Evolutionary conservation across 768 basidiomycete genomes (phyloP).

Genomic region (Russula sp.): DNA sequence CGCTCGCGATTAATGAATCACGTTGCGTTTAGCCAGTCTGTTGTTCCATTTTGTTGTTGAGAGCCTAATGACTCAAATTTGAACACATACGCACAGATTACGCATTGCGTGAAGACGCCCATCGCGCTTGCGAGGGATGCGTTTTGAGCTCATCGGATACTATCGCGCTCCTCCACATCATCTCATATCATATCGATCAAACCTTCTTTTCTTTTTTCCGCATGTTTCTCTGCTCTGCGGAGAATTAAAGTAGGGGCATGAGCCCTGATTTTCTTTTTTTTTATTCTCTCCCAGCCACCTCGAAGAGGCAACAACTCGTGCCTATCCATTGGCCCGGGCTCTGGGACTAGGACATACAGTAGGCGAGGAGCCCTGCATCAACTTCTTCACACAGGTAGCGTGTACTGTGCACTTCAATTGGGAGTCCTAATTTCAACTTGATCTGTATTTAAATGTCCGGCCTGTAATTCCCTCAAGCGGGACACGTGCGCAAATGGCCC

Average conservation of each 20-base stretch:
- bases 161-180: conserved; percentile 3
- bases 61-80: not conserved
- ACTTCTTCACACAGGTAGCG: conserved; percentile 1
- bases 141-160: not conserved
- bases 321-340: conserved; percentile 3
- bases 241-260: conserved; percentile 7
- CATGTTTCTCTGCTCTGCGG: conserved; percentile 12
- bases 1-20: not conserved
- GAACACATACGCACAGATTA: not conserved
- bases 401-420: not conserved
- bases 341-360: conserved; percentile 11
- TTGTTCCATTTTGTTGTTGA: not conserved
- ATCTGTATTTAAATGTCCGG: conserved; percentile 3
- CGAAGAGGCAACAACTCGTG: conserved; percentile 7
- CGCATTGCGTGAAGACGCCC: not conserved
- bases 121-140: not conserved
- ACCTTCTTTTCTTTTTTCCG: conserved; percentile 13
- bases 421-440: not conserved
- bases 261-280: not conserved
- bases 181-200: conserved; percentile 19
- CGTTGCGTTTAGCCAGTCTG: not conserved
- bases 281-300: not conserved
- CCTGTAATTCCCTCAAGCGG: not conserved
- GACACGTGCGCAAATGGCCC: conserved; percentile 6
- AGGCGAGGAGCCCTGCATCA: not conserved